Percentiles rank a stretch among this genome's conserved stretches.
phyloP scores from a whole-genome alignment of 495 filamentous ascomycete species.

The Margaritispora aquatica region DNA sequence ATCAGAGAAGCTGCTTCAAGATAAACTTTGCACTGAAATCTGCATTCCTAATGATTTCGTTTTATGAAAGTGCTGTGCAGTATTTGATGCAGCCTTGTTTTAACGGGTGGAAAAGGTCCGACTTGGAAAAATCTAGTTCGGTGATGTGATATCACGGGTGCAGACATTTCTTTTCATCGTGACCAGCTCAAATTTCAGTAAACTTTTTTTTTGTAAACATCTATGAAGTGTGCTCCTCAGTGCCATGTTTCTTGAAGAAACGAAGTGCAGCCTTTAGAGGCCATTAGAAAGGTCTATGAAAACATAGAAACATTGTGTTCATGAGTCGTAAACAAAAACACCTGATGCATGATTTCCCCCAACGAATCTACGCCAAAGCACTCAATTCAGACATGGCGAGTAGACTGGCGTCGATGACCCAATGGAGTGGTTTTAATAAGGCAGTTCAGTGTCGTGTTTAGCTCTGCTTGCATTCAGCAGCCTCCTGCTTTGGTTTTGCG shows the following conservation, averaged over 20 bases:
- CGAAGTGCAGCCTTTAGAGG: not conserved
- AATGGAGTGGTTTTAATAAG: not conserved
- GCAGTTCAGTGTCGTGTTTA: constrained; percentile 39
- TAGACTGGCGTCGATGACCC: not conserved
- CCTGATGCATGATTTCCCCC: not conserved
- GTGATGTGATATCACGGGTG: not conserved
- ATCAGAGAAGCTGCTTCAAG: too few species aligned
- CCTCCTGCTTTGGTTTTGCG: constrained; percentile 96
- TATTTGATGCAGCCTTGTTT: not conserved
- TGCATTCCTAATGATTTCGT: too few species aligned
- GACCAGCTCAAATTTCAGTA: not conserved
- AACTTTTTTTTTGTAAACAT: constrained; percentile 18
- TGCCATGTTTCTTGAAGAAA: not conserved
- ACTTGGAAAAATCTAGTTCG: not conserved
- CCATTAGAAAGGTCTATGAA: constrained; percentile 23
- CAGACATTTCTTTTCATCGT: not conserved
- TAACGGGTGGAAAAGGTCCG: not conserved
- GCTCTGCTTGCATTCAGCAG: constrained; percentile 99
- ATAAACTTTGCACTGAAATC: too few species aligned
- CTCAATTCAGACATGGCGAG: not conserved
- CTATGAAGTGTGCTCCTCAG: not conserved
- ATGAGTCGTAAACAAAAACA: constrained; percentile 10
- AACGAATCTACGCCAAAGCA: constrained; percentile 9
- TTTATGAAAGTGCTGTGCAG: too few species aligned
- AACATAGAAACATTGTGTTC: constrained; percentile 3